Percentiles rank a stretch among this genome's conserved stretches.
Conservation (phyloP, 306 rosid species). For the Trifolium subterraneum region DNA sequence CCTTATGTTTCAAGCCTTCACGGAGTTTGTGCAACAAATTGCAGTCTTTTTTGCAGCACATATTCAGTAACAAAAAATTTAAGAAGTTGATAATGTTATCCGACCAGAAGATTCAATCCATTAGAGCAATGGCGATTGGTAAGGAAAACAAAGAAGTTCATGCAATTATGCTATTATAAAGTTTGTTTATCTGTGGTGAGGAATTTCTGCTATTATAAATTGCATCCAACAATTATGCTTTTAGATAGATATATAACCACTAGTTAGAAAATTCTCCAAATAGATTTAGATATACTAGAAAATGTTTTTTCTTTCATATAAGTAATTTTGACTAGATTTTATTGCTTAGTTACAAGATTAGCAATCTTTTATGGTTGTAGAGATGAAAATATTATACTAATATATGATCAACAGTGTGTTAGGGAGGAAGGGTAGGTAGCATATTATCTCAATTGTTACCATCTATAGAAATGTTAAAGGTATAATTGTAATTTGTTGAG, state of each 20-base stretch:
- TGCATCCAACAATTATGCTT: background rate
- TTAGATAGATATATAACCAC: background rate
- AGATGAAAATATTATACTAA: too few relatives aligned
- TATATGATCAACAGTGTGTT: background rate
- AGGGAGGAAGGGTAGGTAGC: background rate
- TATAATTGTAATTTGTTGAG: background rate
- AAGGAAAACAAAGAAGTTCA: too few relatives aligned
- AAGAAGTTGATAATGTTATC: too few relatives aligned
- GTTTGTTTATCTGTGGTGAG: too few relatives aligned
- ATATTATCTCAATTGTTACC: conserved; percentile 1
- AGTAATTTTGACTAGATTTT: background rate
- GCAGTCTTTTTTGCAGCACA: too few relatives aligned
- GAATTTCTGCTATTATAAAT: background rate
- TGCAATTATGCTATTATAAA: too few relatives aligned
- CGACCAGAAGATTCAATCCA: too few relatives aligned
- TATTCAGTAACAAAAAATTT: too few relatives aligned
- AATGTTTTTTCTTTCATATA: background rate
- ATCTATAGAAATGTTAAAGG: conserved; percentile 2
- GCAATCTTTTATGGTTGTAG: background rate
- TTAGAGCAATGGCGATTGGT: too few relatives aligned
- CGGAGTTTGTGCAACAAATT: too few relatives aligned
- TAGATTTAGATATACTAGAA: background rate
- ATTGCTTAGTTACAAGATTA: background rate
- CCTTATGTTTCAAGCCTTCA: too few relatives aligned
- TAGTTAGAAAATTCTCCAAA: conserved; percentile 6